These are phyloP conservation scores for Akanthomyces muscarius DNA, from an alignment of 2,329 filamentous ascomycete species.

Conservation along the genomic window DNA sequence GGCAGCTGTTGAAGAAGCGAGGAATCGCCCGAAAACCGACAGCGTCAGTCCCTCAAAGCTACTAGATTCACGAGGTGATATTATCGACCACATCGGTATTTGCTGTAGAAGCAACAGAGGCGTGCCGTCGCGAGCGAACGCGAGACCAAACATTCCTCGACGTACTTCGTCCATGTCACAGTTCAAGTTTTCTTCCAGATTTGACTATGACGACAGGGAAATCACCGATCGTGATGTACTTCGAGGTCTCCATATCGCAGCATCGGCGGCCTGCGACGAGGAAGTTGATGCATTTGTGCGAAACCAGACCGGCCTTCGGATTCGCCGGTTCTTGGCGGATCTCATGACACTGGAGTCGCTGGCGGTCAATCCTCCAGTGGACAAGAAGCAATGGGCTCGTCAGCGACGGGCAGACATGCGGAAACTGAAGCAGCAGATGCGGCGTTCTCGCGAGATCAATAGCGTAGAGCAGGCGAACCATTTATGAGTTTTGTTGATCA, in stretches of 20 bases:
- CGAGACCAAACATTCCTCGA: constrained; percentile 33
- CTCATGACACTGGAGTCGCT: constrained; percentile 48
- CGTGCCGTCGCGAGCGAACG: constrained; percentile 24
- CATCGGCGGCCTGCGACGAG: constrained; percentile 53
- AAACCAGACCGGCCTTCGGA: constrained; percentile 47
- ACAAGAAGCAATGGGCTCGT: constrained; percentile 25
- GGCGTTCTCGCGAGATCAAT: constrained; percentile 30
- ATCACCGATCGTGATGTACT: constrained; percentile 51
- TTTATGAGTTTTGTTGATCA: constrained; percentile 2
- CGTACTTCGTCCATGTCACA: constrained; percentile 34
- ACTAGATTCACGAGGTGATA: neutral
- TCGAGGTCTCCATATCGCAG: constrained; percentile 51
- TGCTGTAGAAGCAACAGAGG: constrained; percentile 22
- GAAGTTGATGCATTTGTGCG: constrained; percentile 50
- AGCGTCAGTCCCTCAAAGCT: neutral
- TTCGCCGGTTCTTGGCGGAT: constrained; percentile 53
- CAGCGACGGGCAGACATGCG: constrained; percentile 31
- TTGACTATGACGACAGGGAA: constrained; percentile 33
- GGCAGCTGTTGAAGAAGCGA: neutral
- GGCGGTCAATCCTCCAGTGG: constrained; percentile 28
- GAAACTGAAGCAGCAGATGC: constrained; percentile 33
- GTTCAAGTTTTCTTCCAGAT: constrained; percentile 21
- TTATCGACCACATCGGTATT: constrained; percentile 22
- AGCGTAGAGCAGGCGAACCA: neutral
- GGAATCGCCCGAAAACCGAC: neutral